phyloP scores from a whole-genome alignment of 257 asterid species.

The Solanum tarijense region DNA sequence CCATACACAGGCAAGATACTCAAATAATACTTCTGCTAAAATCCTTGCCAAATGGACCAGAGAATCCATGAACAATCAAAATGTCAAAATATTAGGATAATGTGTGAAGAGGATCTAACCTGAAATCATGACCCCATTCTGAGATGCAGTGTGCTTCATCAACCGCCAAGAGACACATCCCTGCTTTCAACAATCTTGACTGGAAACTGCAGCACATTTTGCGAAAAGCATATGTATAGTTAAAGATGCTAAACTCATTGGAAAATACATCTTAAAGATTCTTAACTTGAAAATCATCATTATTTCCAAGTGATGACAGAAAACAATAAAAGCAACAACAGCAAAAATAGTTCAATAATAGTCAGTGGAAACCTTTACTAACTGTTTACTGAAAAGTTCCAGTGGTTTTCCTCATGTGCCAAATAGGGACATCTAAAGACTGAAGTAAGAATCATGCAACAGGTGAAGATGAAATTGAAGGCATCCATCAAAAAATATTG shows the following conservation, averaged over 20 bases:
- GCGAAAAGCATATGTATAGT: background rate
- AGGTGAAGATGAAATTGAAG: background rate
- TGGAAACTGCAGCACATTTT: constrained; percentile 58
- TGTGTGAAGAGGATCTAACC: constrained; percentile 22
- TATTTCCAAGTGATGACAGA: background rate
- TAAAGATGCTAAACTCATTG: background rate
- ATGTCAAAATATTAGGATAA: background rate
- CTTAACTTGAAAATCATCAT: background rate
- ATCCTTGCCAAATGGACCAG: background rate
- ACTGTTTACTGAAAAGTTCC: background rate
- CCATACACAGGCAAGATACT: background rate
- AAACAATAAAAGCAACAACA: background rate
- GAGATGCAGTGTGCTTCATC: constrained; percentile 99
- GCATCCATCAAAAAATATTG: background rate
- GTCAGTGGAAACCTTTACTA: background rate
- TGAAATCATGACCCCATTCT: constrained; percentile 94
- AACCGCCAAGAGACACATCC: constrained; percentile 86
- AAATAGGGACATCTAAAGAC: background rate
- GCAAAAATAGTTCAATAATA: background rate
- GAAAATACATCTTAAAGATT: background rate
- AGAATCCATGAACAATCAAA: background rate
- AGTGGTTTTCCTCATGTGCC: background rate
- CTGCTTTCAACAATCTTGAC: constrained; percentile 55
- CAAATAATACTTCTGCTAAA: background rate
- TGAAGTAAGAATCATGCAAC: background rate